phyloP scores from a whole-genome alignment of 164 flowering plant species.

The Euptelea pleiosperma region DNA sequence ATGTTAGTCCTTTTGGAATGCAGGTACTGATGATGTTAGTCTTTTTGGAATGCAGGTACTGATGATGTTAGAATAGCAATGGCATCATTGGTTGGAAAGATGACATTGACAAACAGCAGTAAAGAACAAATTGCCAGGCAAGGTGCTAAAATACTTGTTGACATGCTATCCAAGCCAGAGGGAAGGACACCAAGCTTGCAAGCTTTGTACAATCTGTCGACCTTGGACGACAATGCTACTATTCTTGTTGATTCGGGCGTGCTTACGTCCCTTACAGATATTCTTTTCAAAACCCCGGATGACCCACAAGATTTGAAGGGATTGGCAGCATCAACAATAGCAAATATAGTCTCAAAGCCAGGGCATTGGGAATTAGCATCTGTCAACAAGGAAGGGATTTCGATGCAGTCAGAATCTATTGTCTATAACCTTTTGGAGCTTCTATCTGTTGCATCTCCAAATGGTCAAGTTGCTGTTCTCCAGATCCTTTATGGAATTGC shows the following conservation, averaged over 20 bases:
- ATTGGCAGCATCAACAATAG: conserved; percentile 30
- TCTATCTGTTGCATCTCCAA: conserved; percentile 33
- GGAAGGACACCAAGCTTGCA: conserved; percentile 41
- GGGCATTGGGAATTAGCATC: conserved; percentile 63
- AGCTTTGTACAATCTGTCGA: conserved; percentile 49
- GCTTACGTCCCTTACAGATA: conserved; percentile 37
- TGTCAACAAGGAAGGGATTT: conserved; percentile 36
- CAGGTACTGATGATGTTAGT: background rate
- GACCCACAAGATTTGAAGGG: conserved; percentile 23
- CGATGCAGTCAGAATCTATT: conserved; percentile 45
- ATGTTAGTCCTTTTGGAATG: no score
- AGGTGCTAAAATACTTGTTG: conserved; percentile 40
- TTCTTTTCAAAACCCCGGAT: conserved; percentile 33
- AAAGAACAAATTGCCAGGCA: conserved; percentile 52
- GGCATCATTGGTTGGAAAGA: conserved; percentile 50
- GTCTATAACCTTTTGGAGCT: conserved; percentile 33
- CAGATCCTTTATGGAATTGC: conserved; percentile 49
- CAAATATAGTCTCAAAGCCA: conserved; percentile 44
- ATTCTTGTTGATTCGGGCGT: conserved; percentile 52
- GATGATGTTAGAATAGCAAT: conserved; percentile 44
- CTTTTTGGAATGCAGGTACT: conserved; percentile 34
- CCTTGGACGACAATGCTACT: conserved; percentile 52
- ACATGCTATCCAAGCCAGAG: conserved; percentile 42
- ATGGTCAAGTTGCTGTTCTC: conserved; percentile 43
- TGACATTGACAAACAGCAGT: conserved; percentile 48